Conservation (phyloP, 257 asterid species). For the Paraleonurus japonicus region DNA sequence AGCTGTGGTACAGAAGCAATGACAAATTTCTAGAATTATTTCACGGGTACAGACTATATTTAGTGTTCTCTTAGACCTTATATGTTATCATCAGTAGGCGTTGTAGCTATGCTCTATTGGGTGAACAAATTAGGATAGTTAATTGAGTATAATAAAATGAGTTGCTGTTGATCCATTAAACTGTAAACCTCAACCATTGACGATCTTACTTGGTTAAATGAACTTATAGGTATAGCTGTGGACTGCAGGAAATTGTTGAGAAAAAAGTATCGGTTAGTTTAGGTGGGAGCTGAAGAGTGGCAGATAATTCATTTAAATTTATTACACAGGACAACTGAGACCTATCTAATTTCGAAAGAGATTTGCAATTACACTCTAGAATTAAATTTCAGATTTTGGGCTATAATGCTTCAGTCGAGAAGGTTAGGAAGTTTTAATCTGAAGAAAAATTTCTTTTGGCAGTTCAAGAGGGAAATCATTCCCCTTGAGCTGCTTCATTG, state of each 20-base stretch:
- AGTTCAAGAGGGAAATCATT: not conserved
- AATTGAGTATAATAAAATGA: slow-evolving; percentile 9
- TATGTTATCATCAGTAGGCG: not conserved
- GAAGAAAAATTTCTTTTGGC: not conserved
- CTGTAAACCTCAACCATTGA: not conserved
- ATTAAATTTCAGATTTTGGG: slow-evolving; percentile 10
- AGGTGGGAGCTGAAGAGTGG: not conserved
- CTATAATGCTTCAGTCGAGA: slow-evolving; percentile 12
- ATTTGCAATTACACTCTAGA: slow-evolving; percentile 11
- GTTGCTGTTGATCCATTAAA: not conserved
- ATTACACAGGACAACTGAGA: slow-evolving; percentile 5
- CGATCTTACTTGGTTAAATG: not conserved
- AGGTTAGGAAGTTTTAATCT: slow-evolving; percentile 4
- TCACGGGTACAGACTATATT: not conserved
- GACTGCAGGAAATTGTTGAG: not conserved
- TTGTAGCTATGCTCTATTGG: not conserved
- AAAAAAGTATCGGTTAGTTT: slow-evolving; percentile 10
- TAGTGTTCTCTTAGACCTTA: not conserved
- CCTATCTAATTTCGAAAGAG: slow-evolving; percentile 16
- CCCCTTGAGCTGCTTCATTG: not conserved
- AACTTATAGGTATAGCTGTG: not conserved
- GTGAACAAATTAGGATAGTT: not conserved
- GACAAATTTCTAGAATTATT: not conserved
- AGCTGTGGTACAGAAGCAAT: slow-evolving; percentile 18
- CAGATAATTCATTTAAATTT: not conserved